phyloP scores from a whole-genome alignment of 2,329 filamentous ascomycete species.

The Trichoderma asperellum region DNA sequence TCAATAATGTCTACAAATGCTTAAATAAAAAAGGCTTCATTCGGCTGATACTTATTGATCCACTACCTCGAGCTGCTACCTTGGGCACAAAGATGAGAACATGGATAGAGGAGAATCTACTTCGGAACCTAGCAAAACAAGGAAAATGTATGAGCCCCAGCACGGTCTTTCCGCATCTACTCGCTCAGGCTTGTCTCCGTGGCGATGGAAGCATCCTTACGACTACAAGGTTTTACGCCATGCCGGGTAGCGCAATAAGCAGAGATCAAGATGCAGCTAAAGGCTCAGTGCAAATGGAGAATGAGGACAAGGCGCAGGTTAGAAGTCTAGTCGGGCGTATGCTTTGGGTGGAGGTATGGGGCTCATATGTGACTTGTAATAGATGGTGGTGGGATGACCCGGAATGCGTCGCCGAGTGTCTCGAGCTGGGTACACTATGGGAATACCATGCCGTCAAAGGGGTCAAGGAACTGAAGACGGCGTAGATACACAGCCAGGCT shows the following conservation, averaged over 20 bases:
- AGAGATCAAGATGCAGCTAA: conserved; percentile 1
- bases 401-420: conserved; percentile 59
- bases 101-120: conserved; percentile 66
- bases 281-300: conserved; percentile 29
- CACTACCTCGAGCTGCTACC: conserved; percentile 58
- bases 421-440: conserved; percentile 59
- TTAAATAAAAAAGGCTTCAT: conserved; percentile 60
- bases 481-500: background rate
- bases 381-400: conserved; percentile 67
- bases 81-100: conserved; percentile 60
- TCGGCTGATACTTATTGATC: conserved; percentile 65
- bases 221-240: conserved; percentile 54
- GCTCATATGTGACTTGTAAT: conserved; percentile 52
- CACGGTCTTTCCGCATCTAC: conserved; percentile 61
- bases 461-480: conserved; percentile 47
- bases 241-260: conserved; percentile 40
- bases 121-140: conserved; percentile 61
- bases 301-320: conserved; percentile 50
- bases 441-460: conserved; percentile 62
- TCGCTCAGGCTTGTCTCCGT: conserved; percentile 58
- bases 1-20: conserved; percentile 60
- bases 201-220: conserved; percentile 53
- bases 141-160: conserved; percentile 65
- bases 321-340: conserved; percentile 58
- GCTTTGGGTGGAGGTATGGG: conserved; percentile 67